phyloP scores from a whole-genome alignment of 2,329 filamentous ascomycete genomes.

The Neonectria magnoliae region DNA sequence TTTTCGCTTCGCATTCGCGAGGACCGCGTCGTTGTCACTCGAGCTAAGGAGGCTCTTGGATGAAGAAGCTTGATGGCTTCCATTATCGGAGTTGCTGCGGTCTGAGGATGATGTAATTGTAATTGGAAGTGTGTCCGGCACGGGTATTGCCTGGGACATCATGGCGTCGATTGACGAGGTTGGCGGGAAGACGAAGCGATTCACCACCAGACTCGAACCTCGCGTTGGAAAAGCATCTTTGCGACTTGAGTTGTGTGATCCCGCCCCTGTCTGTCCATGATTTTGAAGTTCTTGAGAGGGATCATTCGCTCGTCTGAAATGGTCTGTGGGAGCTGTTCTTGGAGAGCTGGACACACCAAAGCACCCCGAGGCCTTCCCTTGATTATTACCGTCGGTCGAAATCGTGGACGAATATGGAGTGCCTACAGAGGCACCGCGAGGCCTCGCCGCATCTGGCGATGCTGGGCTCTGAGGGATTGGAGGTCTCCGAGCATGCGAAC shows the following conservation, averaged over 20 bases:
- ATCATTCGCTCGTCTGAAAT: slow-evolving; percentile 36
- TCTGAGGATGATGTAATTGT: slow-evolving; percentile 17
- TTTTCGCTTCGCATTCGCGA: slow-evolving; percentile 27
- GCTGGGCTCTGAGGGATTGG: slow-evolving; percentile 22
- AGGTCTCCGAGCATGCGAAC: neutral
- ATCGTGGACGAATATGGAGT: slow-evolving; percentile 8
- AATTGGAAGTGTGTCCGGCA: slow-evolving; percentile 5
- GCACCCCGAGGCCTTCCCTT: slow-evolving; percentile 33
- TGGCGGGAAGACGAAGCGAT: slow-evolving; percentile 32
- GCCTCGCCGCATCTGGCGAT: slow-evolving; percentile 14
- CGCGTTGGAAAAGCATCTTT: slow-evolving; percentile 34
- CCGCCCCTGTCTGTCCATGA: slow-evolving; percentile 8
- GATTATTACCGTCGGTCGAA: slow-evolving; percentile 27
- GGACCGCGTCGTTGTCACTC: slow-evolving; percentile 31
- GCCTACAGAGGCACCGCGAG: slow-evolving; percentile 9
- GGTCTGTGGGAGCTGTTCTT: slow-evolving; percentile 32
- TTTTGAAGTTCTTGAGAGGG: slow-evolving; percentile 28
- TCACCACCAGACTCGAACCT: slow-evolving; percentile 40
- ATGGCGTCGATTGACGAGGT: slow-evolving; percentile 42
- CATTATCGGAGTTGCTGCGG: slow-evolving; percentile 21
- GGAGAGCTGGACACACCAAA: slow-evolving; percentile 38
- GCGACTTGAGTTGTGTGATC: slow-evolving; percentile 6
- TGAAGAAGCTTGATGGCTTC: slow-evolving; percentile 24
- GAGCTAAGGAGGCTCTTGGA: slow-evolving; percentile 34
- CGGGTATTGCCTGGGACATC: slow-evolving; percentile 34